Evolutionary conservation across 805 yeast species (phyloP).

Genomic region (Yarrowia sp.): DNA sequence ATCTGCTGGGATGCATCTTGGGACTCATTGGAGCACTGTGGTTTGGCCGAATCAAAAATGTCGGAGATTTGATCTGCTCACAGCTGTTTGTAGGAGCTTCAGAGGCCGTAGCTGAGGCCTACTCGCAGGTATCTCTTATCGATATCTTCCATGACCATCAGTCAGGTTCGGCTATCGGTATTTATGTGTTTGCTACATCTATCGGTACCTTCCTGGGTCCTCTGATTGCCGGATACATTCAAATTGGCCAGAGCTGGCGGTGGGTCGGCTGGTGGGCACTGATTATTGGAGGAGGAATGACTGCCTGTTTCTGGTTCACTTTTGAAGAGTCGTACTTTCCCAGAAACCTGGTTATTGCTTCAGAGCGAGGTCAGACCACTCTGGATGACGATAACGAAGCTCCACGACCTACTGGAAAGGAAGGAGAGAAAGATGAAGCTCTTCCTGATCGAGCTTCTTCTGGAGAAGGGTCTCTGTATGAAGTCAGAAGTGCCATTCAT

Average conservation of each 20-base stretch:
- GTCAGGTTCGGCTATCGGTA: constrained; percentile 67
- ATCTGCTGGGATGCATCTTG: constrained; percentile 55
- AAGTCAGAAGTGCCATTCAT: constrained; percentile 1
- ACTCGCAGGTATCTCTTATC: constrained; percentile 60
- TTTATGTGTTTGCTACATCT: constrained; percentile 71
- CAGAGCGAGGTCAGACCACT: constrained; percentile 15
- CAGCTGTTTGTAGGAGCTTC: constrained; percentile 77
- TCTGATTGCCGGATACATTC: constrained; percentile 67
- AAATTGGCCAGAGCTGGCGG: constrained; percentile 57
- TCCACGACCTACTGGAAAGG: neutral
- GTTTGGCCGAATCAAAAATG: constrained; percentile 58
- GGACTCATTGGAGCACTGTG: constrained; percentile 68
- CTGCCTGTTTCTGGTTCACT: constrained; percentile 54
- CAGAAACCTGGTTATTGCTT: constrained; percentile 32
- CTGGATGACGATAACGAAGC: neutral
- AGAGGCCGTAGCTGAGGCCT: constrained; percentile 80
- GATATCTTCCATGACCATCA: constrained; percentile 79
- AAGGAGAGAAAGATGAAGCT: neutral
- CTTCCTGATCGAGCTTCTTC: neutral
- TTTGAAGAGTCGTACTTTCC: constrained; percentile 67
- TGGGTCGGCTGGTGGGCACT: constrained; percentile 75
- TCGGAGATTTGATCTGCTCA: constrained; percentile 69
- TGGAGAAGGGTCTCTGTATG: neutral
- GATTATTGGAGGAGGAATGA: constrained; percentile 60
- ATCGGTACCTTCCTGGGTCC: constrained; percentile 81